Base-by-base conservation (phyloP, 345 rosid species). In the Boechera stricta region DNA sequence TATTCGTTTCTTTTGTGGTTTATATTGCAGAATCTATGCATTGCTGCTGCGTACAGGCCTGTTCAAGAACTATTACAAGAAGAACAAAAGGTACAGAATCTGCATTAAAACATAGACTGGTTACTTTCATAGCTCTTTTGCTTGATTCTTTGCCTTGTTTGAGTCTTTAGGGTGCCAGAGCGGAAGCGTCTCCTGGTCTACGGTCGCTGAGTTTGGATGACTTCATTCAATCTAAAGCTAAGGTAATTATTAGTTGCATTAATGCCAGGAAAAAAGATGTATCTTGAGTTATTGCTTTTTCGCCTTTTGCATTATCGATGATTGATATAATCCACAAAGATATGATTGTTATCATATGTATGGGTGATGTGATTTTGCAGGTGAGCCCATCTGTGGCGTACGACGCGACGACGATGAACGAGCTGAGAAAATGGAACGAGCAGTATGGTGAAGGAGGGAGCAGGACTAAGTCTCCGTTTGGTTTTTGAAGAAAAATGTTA, bases 401-500 rank as follows among this genome's bases (percentile, higher is more conserved):
- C 15, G 98, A 92, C 55, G 96, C 98, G 0, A 66, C 94, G 0
- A 89, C 91, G 65, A 94, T 94, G 98, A 92, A 92, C 29, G 98
- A 92, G 87, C 85, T 94, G 70, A 84, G 98, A 76, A 94, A 94
- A 86, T 94, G 98, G 98, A 94, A 94, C 9, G 98, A 92, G 69
- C 98, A 92, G 67, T 94, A 92, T 15, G 98, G 98, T 52, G 98
- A 92, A 84, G 98, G 92, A 18, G 98, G 98, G 70, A 90, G 89
- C 83, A 83, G 98, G 85, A 82, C 81, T 64, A 88, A 84, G 76
- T 84, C 98, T 15, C 96, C 94, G 2, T 92, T 94, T 48, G 98
- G 98, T 33, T 94, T 94, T 77, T 83, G 84, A 76, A 41, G 47
- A 49, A 67, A 48, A 18, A 7, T 39, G 45, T 7, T 10, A 13